Evolutionary conservation across 2,329 filamentous ascomycete species (phyloP), one percentile per base, ranked within the genome.

Genomic region (Blastomyces parvus): DNA sequence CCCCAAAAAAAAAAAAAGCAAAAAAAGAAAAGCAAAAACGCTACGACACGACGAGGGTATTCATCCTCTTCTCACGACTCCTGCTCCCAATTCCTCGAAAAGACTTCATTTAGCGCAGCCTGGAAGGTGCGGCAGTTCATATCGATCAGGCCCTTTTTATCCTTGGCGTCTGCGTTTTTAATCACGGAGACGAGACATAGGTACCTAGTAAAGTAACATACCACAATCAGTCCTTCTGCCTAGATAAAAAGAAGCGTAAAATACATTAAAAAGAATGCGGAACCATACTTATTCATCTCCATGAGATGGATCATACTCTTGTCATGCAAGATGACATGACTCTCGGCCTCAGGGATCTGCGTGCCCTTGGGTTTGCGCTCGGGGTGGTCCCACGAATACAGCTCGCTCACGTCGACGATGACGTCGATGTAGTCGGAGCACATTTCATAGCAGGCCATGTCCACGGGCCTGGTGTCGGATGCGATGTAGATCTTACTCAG

Each of bases 351-450:
- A 59, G 81, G 80, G 57, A 77, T 77, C 68, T 80, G 78, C 7
- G 77, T 75, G 0, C 77, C 78, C 59, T 75, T 74, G 3, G 74
- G 69, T 60, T 75, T 75, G 63, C 75, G 76, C 61, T 71, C 72
- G 59, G 71, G 75, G 42, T 83, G 77, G 66, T 83, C 81, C 83
- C 83, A 97, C 56, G 92, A 93, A 73, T 97, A 99, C 48, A 99
- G 88, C 73, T 97, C 93, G 36, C 91, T 94, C 62, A 97, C 89
- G 74, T 99, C 94, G 64, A 97, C 93, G 66, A 99, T 96, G 65
- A 97, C 91, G 74, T 99, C 94, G 69, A 99, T 97, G 74, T 96
- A 97, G 74, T 99, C 94, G 59, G 91, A 96, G 79, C 94, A 99
- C 72, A 97, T 96, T 78, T 97, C 94, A 75, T 99, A 99, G 74